These are phyloP conservation scores for Fusarium begoniae DNA, from an alignment of 2,329 filamentous ascomycete species.

Conservation along the genomic window DNA sequence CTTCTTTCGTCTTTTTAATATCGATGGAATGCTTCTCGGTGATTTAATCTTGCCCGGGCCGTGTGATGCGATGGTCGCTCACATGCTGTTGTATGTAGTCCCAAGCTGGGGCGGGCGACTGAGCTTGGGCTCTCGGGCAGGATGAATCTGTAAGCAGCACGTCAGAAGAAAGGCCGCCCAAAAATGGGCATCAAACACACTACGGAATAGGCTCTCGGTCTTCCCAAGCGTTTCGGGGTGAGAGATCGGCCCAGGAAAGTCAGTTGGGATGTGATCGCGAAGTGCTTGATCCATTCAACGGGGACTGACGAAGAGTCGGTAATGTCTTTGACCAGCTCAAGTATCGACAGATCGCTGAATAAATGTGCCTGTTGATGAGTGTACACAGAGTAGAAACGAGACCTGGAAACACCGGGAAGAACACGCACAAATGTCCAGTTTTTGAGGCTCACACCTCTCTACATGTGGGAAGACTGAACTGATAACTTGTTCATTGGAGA, in stretches of 20 bases:
- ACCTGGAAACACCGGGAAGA: rapidly evolving
- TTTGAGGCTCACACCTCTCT: neutral
- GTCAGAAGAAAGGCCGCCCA: rapidly evolving
- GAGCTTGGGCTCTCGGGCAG: rapidly evolving
- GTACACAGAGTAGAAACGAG: rapidly evolving
- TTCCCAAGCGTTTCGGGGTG: rapidly evolving
- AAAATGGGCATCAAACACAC: rapidly evolving
- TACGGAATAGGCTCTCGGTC: neutral
- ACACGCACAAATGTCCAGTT: rapidly evolving
- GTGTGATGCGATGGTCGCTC: too few relatives aligned
- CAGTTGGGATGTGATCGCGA: neutral
- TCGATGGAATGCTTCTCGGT: too few relatives aligned
- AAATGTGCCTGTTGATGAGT: rapidly evolving
- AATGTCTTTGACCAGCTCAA: rapidly evolving
- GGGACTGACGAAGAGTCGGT: rapidly evolving
- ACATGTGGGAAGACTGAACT: rapidly evolving
- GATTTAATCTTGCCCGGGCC: rapidly evolving
- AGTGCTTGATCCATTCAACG: rapidly evolving
- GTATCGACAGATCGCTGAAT: rapidly evolving
- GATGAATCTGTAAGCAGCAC: neutral
- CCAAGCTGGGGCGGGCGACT: neutral
- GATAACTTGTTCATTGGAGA: rapidly evolving
- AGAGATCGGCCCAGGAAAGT: neutral
- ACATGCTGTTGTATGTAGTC: neutral
- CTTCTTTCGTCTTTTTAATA: rapidly evolving